phyloP scores from a whole-genome alignment of 1,139 yeast species.

The Pichia sp. region DNA sequence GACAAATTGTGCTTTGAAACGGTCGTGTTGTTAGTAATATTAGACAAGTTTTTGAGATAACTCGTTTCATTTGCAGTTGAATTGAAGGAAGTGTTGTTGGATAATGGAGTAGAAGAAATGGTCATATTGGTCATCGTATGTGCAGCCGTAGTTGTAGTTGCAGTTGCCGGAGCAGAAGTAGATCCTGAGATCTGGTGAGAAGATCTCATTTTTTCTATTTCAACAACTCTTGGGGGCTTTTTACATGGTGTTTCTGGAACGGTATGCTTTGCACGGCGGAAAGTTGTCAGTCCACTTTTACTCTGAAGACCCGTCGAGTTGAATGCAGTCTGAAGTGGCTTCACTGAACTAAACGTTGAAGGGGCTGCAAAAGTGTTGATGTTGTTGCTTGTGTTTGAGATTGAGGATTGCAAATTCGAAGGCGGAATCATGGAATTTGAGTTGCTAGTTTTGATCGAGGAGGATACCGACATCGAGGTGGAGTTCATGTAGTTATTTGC shows the following conservation, averaged over 20 bases:
- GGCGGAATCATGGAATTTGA: conserved; percentile 8
- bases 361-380: conserved; percentile 28
- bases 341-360: conserved; percentile 65
- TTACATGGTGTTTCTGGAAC: conserved; percentile 84
- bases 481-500: not conserved
- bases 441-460: conserved; percentile 41
- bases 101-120: conserved; percentile 9
- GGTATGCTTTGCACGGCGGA: conserved; percentile 14
- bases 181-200: not conserved
- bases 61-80: conserved; percentile 5
- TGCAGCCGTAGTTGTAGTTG: not conserved
- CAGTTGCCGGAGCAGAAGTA: conserved; percentile 19
- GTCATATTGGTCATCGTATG: not conserved
- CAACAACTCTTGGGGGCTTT: conserved; percentile 40
- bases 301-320: conserved; percentile 71
- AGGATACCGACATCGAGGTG: conserved; percentile 34
- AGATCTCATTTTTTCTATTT: conserved; percentile 17
- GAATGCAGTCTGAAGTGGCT: conserved; percentile 83
- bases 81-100: conserved; percentile 9
- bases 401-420: not conserved
- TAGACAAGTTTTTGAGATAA: conserved; percentile 7
- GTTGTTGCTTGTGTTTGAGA: not conserved
- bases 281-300: conserved; percentile 43
- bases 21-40: conserved; percentile 10
- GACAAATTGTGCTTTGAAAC: conserved; percentile 6